phyloP scores from a whole-genome alignment of 345 rosid genomes.

The Bretschneidera sinensis region DNA sequence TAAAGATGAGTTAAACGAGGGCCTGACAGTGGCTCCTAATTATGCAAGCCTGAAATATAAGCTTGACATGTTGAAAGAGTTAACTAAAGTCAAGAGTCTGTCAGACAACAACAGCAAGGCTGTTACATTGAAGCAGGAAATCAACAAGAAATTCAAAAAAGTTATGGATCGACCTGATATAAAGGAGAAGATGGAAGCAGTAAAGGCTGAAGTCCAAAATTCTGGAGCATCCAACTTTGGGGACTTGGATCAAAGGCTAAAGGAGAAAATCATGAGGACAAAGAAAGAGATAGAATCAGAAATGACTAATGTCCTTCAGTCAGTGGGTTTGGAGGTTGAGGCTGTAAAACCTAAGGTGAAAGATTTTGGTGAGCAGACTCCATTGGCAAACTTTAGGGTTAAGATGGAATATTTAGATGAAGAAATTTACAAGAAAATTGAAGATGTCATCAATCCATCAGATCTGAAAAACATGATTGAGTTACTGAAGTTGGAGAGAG shows the following conservation, averaged over 20 bases:
- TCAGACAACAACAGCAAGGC: conserved; percentile 27
- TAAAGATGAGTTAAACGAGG: conserved; percentile 47
- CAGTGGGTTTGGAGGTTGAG: conserved; percentile 57
- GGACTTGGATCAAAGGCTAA: conserved; percentile 51
- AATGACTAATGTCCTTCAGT: conserved; percentile 39
- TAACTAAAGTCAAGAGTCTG: conserved; percentile 50
- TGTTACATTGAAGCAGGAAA: conserved; percentile 36
- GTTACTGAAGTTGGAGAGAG: conserved; percentile 57
- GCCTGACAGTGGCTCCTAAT: conserved; percentile 57
- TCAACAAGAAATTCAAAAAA: conserved; percentile 59
- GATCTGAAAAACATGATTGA: conserved; percentile 59
- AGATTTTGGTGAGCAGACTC: conserved; percentile 29
- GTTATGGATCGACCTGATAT: conserved; percentile 47
- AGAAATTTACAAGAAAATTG: conserved; percentile 53
- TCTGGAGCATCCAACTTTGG: conserved; percentile 49
- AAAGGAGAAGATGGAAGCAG: conserved; percentile 57
- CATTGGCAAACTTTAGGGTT: conserved; percentile 29
- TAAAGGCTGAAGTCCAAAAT: conserved; percentile 46
- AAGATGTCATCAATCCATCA: conserved; percentile 40
- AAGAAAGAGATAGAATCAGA: conserved; percentile 53
- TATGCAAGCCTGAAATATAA: conserved; percentile 55
- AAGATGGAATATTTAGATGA: conserved; percentile 44
- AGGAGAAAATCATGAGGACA: conserved; percentile 40
- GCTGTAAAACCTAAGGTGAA: conserved; percentile 31
- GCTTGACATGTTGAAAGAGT: conserved; percentile 66